These are phyloP conservation scores for Fusarium compactum DNA, from an alignment of 2,329 filamentous ascomycete species.

Conservation along the genomic window DNA sequence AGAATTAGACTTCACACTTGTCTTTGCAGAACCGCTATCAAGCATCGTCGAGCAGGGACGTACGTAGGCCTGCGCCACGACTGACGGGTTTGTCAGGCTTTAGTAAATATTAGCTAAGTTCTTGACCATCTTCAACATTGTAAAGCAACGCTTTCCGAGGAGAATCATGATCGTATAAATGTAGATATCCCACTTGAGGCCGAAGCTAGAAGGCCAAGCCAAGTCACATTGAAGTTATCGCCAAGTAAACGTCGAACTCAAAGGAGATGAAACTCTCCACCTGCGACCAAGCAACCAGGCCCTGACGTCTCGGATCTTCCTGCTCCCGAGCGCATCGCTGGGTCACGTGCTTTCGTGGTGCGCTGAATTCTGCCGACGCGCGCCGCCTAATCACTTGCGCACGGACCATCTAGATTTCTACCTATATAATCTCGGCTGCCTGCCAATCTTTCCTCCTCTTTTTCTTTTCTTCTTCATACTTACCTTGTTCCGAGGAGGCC, in stretches of 20 bases:
- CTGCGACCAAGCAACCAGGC: not conserved
- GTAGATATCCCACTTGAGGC: not conserved
- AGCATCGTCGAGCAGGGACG: not conserved
- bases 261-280: constrained; percentile 19
- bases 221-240: constrained; percentile 5
- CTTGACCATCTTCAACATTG: not conserved
- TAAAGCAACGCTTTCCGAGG: not conserved
- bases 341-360: not conserved
- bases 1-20: constrained; percentile 17
- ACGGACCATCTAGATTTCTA: not conserved
- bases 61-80: constrained; percentile 8
- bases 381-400: constrained; percentile 12
- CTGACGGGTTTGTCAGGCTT: constrained; percentile 6
- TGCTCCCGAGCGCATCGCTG: not conserved
- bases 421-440: constrained; percentile 49
- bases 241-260: constrained; percentile 16
- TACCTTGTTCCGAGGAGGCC: constrained; percentile 62
- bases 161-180: not conserved
- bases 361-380: not conserved
- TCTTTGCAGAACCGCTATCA: not conserved
- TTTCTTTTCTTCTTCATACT: constrained; percentile 63
- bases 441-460: constrained; percentile 29
- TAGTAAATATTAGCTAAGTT: constrained; percentile 7
- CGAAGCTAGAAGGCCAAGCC: not conserved
- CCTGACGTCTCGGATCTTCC: not conserved